Evolutionary conservation across 2,329 filamentous ascomycete species (phyloP).

Genomic region (Beauveria sp.): DNA sequence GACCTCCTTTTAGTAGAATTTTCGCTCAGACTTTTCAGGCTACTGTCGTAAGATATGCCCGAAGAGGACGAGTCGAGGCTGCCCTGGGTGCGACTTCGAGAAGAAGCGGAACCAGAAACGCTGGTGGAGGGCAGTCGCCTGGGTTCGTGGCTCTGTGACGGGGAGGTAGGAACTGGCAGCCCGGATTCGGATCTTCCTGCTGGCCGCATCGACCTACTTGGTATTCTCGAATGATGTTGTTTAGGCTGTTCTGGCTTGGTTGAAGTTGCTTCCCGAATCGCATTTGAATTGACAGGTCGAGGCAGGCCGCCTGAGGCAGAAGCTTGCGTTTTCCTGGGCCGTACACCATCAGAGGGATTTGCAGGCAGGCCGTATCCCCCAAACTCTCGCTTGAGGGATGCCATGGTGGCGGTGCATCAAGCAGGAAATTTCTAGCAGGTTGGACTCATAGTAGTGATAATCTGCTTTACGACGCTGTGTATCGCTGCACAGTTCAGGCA

Average conservation of each 20-base stretch:
- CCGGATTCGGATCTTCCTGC: neutral
- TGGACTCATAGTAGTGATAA: slow-evolving; percentile 2
- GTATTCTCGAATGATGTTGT: slow-evolving; percentile 5
- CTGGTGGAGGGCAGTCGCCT: slow-evolving; percentile 34
- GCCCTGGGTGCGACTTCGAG: slow-evolving; percentile 24
- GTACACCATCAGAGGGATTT: slow-evolving; percentile 9
- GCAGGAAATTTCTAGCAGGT: neutral
- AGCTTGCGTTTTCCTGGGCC: neutral
- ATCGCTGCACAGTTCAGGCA: neutral
- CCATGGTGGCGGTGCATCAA: slow-evolving; percentile 5
- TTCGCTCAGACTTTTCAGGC: slow-evolving; percentile 29
- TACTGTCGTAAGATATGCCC: slow-evolving; percentile 25
- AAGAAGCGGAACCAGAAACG: slow-evolving; percentile 26
- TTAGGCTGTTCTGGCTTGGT: neutral
- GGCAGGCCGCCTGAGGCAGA: neutral
- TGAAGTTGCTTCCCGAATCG: neutral
- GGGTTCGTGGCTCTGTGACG: slow-evolving; percentile 28
- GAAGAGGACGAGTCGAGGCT: slow-evolving; percentile 27
- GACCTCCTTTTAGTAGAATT: slow-evolving; percentile 43
- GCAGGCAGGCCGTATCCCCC: slow-evolving; percentile 10
- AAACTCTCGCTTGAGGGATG: slow-evolving; percentile 11
- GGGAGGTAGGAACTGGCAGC: neutral
- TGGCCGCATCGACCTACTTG: neutral
- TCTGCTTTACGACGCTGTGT: neutral
- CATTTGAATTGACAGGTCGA: neutral